Conservation (phyloP, 1,284 basidiomycete species). For the Schizopora paradoxa region DNA sequence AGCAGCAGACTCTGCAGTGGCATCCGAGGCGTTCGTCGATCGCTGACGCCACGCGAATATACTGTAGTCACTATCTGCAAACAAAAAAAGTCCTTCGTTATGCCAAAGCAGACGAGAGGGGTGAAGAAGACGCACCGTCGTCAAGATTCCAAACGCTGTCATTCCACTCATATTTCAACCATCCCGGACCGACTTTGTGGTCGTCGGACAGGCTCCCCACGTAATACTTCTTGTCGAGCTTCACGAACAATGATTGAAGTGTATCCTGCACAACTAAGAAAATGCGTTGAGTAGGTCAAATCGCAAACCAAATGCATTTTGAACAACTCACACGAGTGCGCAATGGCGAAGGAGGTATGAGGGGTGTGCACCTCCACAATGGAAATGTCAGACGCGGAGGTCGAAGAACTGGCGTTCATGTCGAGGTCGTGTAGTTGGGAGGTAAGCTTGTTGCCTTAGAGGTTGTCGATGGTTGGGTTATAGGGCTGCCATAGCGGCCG, state of each 20-base stretch:
- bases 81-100: slow-evolving; percentile 1
- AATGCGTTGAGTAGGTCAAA: slow-evolving; percentile 9
- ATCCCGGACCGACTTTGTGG: slow-evolving; percentile 60
- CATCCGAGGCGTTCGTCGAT: slow-evolving; percentile 28
- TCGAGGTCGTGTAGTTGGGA: too few relatives aligned
- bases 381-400: slow-evolving; percentile 19
- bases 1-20: slow-evolving; percentile 19
- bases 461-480: too few relatives aligned
- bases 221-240: slow-evolving; percentile 62
- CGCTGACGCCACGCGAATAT: slow-evolving; percentile 71
- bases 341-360: slow-evolving; percentile 60
- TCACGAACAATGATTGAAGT: slow-evolving; percentile 56
- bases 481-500: too few relatives aligned
- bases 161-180: slow-evolving; percentile 77
- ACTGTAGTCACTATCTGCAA: slow-evolving; percentile 68
- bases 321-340: slow-evolving; percentile 57
- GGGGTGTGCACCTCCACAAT: slow-evolving; percentile 73
- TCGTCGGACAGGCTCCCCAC: slow-evolving; percentile 23
- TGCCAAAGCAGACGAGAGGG: background rate
- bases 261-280: slow-evolving; percentile 59
- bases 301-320: slow-evolving; percentile 1
- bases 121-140: slow-evolving; percentile 48
- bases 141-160: slow-evolving; percentile 74
- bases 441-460: too few relatives aligned
- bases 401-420: too few relatives aligned